phyloP scores from a whole-genome alignment of 371 early-diverging fungal species.

The Rhizopus microsporus region DNA sequence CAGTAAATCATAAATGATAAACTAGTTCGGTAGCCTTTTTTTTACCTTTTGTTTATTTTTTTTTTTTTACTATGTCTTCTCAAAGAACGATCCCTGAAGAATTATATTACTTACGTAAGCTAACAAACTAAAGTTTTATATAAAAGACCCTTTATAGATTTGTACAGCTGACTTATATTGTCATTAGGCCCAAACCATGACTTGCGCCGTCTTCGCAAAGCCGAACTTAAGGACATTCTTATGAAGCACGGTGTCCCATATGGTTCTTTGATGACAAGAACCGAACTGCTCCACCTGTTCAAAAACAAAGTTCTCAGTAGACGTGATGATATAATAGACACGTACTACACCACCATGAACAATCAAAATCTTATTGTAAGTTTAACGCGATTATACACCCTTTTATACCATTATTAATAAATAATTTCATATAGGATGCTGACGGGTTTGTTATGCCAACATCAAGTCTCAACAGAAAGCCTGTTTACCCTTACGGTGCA shows the following conservation, averaged over 20 bases:
- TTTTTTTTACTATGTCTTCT: too few species aligned
- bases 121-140: too few species aligned
- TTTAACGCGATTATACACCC: not conserved
- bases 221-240: constrained; percentile 21
- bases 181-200: not conserved
- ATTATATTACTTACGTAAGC: too few species aligned
- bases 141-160: too few species aligned
- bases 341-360: not conserved
- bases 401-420: not conserved
- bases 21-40: too few species aligned
- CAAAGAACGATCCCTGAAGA: too few species aligned
- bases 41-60: too few species aligned
- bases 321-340: constrained; percentile 7
- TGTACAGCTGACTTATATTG: too few species aligned
- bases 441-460: constrained; percentile 20
- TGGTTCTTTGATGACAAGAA: not conserved
- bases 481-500: constrained; percentile 1
- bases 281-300: constrained; percentile 12
- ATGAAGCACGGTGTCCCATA: constrained; percentile 10
- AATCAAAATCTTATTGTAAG: not conserved
- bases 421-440: constrained; percentile 2
- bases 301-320: constrained; percentile 11
- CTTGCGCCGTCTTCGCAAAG: constrained; percentile 19
- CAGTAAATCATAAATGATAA: too few species aligned
- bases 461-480: not conserved